Percentiles rank a stretch among this genome's conserved stretches.
phyloP scores from a whole-genome alignment of 148 eudicot species.

The Vaccinium macrocarpon region DNA sequence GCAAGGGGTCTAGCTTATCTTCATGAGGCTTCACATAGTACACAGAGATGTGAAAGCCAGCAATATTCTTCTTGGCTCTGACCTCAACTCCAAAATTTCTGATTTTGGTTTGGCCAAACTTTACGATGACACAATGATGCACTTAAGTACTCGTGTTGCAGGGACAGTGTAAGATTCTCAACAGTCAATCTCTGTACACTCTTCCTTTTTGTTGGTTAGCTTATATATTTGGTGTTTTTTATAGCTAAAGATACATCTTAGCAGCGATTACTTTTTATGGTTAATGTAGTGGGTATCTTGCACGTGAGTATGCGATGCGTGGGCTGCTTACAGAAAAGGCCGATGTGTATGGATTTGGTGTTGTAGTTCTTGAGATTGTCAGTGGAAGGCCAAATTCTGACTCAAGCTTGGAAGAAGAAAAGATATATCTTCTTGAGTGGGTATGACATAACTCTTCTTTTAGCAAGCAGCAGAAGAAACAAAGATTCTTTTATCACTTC shows the following conservation, averaged over 20 bases:
- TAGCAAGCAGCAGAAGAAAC: background rate
- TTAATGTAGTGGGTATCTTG: constrained; percentile 75
- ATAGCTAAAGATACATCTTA: constrained; percentile 9
- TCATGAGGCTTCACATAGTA: constrained; percentile 69
- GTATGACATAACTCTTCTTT: constrained; percentile 32
- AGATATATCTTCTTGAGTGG: constrained; percentile 86
- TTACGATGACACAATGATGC: constrained; percentile 81
- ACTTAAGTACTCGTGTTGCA: constrained; percentile 86
- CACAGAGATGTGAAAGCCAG: constrained; percentile 94
- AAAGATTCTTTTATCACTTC: background rate
- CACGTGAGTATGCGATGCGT: constrained; percentile 95
- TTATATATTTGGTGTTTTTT: background rate
- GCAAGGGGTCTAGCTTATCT: constrained; percentile 84
- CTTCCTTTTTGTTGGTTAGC: background rate
- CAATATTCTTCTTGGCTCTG: constrained; percentile 77
- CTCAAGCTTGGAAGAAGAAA: constrained; percentile 44
- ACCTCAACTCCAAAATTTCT: constrained; percentile 78
- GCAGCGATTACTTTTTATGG: background rate
- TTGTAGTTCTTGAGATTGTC: constrained; percentile 74
- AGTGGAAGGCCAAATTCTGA: constrained; percentile 82
- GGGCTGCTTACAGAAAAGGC: constrained; percentile 93
- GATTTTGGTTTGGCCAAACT: constrained; percentile 95
- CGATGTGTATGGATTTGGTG: constrained; percentile 88
- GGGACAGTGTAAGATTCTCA: constrained; percentile 71
- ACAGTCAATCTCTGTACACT: background rate